Evolutionary conservation across 768 basidiomycete species (phyloP), one percentile per base, ranked within the genome.

Genomic region (button mushroom (Agaricus bisporus)): DNA sequence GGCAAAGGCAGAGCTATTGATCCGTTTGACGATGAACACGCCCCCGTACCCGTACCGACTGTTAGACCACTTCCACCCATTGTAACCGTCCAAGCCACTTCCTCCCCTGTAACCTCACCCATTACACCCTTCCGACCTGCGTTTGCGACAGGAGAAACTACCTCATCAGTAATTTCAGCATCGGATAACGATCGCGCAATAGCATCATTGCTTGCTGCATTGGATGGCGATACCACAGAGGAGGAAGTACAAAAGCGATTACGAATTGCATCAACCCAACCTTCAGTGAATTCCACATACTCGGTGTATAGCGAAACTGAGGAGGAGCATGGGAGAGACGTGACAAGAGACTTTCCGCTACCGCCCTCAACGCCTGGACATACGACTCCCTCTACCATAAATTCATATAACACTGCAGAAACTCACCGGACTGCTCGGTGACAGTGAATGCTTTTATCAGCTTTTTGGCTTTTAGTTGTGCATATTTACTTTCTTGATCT

Each of bases 141-240:
- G 10, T 71, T 73, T 48, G 55, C 61, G 18, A 54, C 60, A 11
- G 73, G 78, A 56, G 55, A 56, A 4, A 49, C 66, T 1, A 63
- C 66, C 6, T 58, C 61, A 6, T 76, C 76, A 2, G 57, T 65
- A 20, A 63, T 73, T 0, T 75, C 77, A 14, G 64, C 64, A n/a
- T 64, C 71, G 11, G 76, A 71, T 56, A 79, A 73, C 45, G 74
- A 80, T 49, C 76, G 73, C 42, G 83, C 84, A 14, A 66, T 88
- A 59, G 74, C 73, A 62, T 83, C 82, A n/a, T 71, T 88, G 48
- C 77, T 87, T 54, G 85, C 81, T 18, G 85, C 82, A n/a, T 74
- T 88, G 41, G 76, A 83, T 35, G 68, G 46, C 11, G 52, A 49
- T 15, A 25, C 75, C 2, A 63, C 75, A 1, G 70, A 73, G 42